phyloP scores from a whole-genome alignment of 495 filamentous ascomycete species.

The Aspergillus hancockii region DNA sequence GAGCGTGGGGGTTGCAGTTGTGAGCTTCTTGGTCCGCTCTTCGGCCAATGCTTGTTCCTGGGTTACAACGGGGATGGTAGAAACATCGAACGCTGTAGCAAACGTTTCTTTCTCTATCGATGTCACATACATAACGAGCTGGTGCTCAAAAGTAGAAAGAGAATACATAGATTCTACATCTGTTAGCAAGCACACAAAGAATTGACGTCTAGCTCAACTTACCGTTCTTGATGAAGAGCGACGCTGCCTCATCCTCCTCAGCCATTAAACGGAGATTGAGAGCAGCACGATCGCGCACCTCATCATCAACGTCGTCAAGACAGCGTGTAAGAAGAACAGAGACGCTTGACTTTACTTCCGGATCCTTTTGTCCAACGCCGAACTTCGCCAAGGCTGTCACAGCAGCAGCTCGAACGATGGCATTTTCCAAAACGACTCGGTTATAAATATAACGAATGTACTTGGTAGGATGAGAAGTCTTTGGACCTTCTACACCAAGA shows the following conservation, averaged over 20 bases:
- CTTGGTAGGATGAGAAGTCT: conserved; percentile 93
- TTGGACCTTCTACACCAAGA: conserved; percentile 90
- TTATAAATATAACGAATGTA: conserved; percentile 99
- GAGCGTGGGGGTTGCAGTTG: conserved; percentile 86
- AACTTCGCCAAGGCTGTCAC: conserved; percentile 97
- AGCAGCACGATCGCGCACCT: conserved; percentile 94
- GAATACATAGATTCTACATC: conserved; percentile 70
- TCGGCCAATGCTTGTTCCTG: conserved; percentile 97
- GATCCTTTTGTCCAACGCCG: conserved; percentile 94
- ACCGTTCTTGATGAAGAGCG: conserved; percentile 90
- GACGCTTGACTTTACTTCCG: conserved; percentile 93
- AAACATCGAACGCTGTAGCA: conserved; percentile 81
- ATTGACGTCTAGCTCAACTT: conserved; percentile 25
- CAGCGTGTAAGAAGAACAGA: conserved; percentile 90
- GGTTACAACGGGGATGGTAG: conserved; percentile 88
- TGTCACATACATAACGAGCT: conserved; percentile 97
- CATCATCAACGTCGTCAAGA: conserved; percentile 95
- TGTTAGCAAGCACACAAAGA: conserved; percentile 22
- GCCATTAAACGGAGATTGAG: conserved; percentile 87
- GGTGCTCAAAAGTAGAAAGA: conserved; percentile 93
- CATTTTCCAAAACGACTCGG: conserved; percentile 95
- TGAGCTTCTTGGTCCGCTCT: conserved; percentile 94
- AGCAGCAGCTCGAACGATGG: conserved; percentile 91
- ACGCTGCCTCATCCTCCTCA: conserved; percentile 80
- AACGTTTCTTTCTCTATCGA: conserved; percentile 85